A percentile compares a stretch with the other conserved stretches of the same genome.
Evolutionary conservation across 2,329 filamentous ascomycete species (phyloP).

Genomic region (Fusarium cicatricum): DNA sequence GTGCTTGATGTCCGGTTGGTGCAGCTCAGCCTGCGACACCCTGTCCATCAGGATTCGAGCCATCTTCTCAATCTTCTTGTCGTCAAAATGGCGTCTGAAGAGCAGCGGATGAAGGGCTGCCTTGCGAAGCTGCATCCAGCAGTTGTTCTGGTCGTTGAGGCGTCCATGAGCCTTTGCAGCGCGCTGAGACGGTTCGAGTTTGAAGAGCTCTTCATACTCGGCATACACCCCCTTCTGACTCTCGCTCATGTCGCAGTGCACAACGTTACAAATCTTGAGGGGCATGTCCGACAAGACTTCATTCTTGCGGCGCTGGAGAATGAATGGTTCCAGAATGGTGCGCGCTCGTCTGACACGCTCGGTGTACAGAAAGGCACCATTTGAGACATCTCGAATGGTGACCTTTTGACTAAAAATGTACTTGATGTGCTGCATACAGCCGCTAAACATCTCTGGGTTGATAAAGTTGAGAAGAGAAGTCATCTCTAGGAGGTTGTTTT

Average conservation of each 20-base stretch:
- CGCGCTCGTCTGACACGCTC: slow-evolving; percentile 88
- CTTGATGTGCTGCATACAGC: slow-evolving; percentile 79
- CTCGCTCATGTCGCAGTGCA: slow-evolving; percentile 81
- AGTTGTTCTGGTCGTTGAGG: slow-evolving; percentile 68
- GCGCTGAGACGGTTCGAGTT: slow-evolving; percentile 64
- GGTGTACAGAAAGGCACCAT: slow-evolving; percentile 84
- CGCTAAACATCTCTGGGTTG: slow-evolving; percentile 82
- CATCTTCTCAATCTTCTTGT: slow-evolving; percentile 80
- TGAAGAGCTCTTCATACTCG: slow-evolving; percentile 68
- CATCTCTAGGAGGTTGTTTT: slow-evolving; percentile 94
- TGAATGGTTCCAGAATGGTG: slow-evolving; percentile 94
- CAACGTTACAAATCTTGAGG: slow-evolving; percentile 77
- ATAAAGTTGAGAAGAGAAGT: slow-evolving; percentile 93
- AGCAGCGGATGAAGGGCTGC: slow-evolving; percentile 91
- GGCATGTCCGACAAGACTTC: slow-evolving; percentile 90
- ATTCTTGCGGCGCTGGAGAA: slow-evolving; percentile 90
- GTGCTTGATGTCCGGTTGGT: slow-evolving; percentile 60
- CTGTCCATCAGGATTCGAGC: slow-evolving; percentile 77
- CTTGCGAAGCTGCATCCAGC: slow-evolving; percentile 91
- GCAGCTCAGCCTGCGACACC: slow-evolving; percentile 63
- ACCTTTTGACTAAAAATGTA: slow-evolving; percentile 93
- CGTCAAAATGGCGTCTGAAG: slow-evolving; percentile 81
- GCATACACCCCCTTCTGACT: slow-evolving; percentile 79
- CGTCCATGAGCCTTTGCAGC: slow-evolving; percentile 58
- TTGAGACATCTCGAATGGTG: slow-evolving; percentile 78